A percentile compares a stretch with the other conserved stretches of the same genome.
phyloP scores from a whole-genome alignment of 129 eudicot species.

The Erigeron canadensis region DNA sequence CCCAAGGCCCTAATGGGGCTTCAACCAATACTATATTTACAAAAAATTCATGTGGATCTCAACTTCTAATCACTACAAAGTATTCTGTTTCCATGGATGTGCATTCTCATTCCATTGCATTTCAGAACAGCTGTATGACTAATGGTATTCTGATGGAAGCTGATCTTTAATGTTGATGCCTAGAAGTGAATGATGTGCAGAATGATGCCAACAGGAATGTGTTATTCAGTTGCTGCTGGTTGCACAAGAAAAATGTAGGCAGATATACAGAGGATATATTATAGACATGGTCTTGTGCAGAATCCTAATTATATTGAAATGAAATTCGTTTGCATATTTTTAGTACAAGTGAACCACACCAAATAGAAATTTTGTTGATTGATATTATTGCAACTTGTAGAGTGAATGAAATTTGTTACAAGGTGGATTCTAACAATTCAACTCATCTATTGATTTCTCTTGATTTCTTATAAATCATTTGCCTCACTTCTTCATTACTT shows the following conservation, averaged over 20 bases:
- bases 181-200: conserved; percentile 13
- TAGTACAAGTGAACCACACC: background rate
- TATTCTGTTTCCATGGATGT: conserved; percentile 9
- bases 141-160: conserved; percentile 10
- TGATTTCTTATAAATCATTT: too few relatives aligned
- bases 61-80: conserved; percentile 1
- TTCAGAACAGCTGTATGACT: conserved; percentile 10
- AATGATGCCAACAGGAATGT: conserved; percentile 20
- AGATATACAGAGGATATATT: background rate
- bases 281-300: conserved; percentile 16
- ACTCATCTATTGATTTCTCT: too few relatives aligned
- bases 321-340: background rate
- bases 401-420: background rate
- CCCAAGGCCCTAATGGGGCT: conserved; percentile 19
- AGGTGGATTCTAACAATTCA: too few relatives aligned
- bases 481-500: too few relatives aligned
- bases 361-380: background rate
- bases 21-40: conserved; percentile 6
- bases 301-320: background rate
- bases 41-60: background rate
- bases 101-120: conserved; percentile 17
- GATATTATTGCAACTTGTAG: background rate
- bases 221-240: conserved; percentile 21
- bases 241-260: conserved; percentile 18
- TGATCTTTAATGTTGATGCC: background rate